phyloP scores from a whole-genome alignment of 2,329 filamentous ascomycete genomes.

The Bipolaris bicolor region DNA sequence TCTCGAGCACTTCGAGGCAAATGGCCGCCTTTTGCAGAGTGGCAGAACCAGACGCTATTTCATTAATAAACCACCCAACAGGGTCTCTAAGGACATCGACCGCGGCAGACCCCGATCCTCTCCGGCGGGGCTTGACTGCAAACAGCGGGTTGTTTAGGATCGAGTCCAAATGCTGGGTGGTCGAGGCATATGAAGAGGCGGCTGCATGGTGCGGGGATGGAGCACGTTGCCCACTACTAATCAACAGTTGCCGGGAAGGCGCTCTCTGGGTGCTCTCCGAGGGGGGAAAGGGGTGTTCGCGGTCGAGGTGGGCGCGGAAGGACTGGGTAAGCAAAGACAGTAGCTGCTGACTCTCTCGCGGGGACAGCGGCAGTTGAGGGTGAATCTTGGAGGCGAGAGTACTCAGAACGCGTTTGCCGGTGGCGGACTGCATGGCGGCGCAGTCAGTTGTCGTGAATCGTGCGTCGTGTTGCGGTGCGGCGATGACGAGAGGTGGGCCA shows the following conservation, averaged over 20 bases:
- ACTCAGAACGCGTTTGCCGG: slow-evolving; percentile 45
- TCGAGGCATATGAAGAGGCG: slow-evolving; percentile 46
- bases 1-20: slow-evolving; percentile 46
- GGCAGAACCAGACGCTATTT: slow-evolving; percentile 48
- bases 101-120: slow-evolving; percentile 34
- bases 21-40: slow-evolving; percentile 47
- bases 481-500: slow-evolving; percentile 19
- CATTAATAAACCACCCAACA: slow-evolving; percentile 50
- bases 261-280: slow-evolving; percentile 14
- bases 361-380: slow-evolving; percentile 59
- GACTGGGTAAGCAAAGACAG: slow-evolving; percentile 66
- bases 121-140: slow-evolving; percentile 37
- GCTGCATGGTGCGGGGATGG: slow-evolving; percentile 18
- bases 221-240: slow-evolving; percentile 13
- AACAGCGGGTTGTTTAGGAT: slow-evolving; percentile 61
- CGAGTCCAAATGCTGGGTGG: slow-evolving; percentile 57
- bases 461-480: slow-evolving; percentile 5
- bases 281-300: slow-evolving; percentile 55
- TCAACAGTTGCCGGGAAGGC: slow-evolving; percentile 5
- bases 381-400: slow-evolving; percentile 61
- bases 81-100: slow-evolving; percentile 45
- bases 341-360: slow-evolving; percentile 64
- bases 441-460: slow-evolving; percentile 4
- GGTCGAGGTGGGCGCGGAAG: slow-evolving; percentile 68
- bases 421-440: slow-evolving; percentile 58